A percentile compares a stretch with the other conserved stretches of the same genome.
Evolutionary conservation across 768 basidiomycete genomes (phyloP).

Genomic region (Hemileccinum impolitum): DNA sequence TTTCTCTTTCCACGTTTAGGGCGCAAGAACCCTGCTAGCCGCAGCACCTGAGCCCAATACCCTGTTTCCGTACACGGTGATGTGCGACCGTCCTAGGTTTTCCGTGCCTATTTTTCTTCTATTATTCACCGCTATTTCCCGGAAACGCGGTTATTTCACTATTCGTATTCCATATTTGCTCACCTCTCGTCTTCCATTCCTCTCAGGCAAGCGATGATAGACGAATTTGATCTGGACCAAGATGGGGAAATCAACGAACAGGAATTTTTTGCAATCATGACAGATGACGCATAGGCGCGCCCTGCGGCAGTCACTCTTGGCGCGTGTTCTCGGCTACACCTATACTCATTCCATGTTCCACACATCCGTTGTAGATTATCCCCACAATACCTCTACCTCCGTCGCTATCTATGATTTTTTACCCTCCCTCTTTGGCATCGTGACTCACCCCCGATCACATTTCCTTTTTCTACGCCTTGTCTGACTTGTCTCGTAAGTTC

Average conservation of each 20-base stretch:
- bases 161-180: conserved; percentile 28
- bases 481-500: conserved; percentile 23
- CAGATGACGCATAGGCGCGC: conserved; percentile 67
- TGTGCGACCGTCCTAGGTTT: conserved; percentile 17
- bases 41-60: conserved; percentile 28
- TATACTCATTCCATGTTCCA: no score
- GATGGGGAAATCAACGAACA: conserved; percentile 97
- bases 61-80: conserved; percentile 26
- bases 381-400: background rate
- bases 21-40: conserved; percentile 11
- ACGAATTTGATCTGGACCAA: conserved; percentile 98
- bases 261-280: conserved; percentile 97
- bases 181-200: conserved; percentile 28
- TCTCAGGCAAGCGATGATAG: conserved; percentile 97
- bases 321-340: background rate
- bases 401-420: conserved; percentile 9
- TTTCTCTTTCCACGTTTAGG: conserved; percentile 11
- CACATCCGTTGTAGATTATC: conserved; percentile 5
- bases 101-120: conserved; percentile 18
- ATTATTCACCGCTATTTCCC: conserved; percentile 27
- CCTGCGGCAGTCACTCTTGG: background rate
- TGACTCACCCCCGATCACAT: conserved; percentile 22
- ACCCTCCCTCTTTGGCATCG: conserved; percentile 9
- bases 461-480: conserved; percentile 4
- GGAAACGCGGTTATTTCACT: conserved; percentile 11